Evolutionary conservation across 2,329 filamentous ascomycete species (phyloP), one percentile per base, ranked within the genome.

Genomic region (Diaporthe velutina): DNA sequence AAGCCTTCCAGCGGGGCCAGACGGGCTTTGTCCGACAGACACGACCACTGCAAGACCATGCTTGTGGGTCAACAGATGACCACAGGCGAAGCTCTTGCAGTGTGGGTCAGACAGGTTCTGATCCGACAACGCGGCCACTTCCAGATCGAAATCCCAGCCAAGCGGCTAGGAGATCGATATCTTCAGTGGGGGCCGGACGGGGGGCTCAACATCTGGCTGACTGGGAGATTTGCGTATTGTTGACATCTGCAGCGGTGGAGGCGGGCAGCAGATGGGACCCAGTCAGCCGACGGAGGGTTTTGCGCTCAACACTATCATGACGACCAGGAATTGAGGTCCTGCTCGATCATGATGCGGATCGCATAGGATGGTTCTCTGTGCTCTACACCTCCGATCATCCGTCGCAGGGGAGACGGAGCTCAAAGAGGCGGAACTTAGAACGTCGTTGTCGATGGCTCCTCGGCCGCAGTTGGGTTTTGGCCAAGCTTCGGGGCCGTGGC

Each of bases 171-270:
- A 33, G 13, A 28, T 28, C 45, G n/a, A 66, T 40, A 28, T 40
- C 40, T 72, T 58, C 58, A 73, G 70, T 73, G 52, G 68, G 58
- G 64, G 72, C 50, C 61, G 61, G 74, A 73, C 74, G 61, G 70
- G 60, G 42, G 70, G 61, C 70, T 75, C 70, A 45, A 75, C 70
- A 64, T 58, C 52, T 52, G 61, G 60, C 73, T 70, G 73, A 60
- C 60, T 66, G 71, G 38, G 48, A n/a, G 42, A 2, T 8, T 61
- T 55, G 28, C 42, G 55, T 2, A n/a, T 40, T 60, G 40, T 52
- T 38, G 33, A 64, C 25, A 55, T 64, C 58, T 55, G 70, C 57
- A 3, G 35, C 30, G 15, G 15, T 25, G 48, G 33, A 19, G 40
- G 57, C 57, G 15, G 13, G 35, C 35, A 61, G 57, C 40, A 52